phyloP scores from a whole-genome alignment of 306 rosid genomes.

The Gillenia trifoliata region DNA sequence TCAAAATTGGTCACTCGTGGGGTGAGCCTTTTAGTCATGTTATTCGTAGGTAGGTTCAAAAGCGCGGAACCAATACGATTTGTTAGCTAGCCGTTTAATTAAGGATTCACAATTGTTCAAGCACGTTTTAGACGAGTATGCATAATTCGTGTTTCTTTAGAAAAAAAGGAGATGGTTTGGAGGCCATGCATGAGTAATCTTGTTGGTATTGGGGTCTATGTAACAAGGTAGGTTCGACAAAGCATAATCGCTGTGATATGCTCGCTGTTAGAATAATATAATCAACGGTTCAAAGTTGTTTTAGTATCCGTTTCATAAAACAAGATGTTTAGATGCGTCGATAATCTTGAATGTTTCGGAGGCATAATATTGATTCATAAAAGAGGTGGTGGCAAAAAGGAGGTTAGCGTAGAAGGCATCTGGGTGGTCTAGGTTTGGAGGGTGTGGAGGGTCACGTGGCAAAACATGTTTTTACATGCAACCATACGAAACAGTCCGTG shows the following conservation, averaged over 20 bases:
- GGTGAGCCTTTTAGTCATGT: not conserved
- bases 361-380: not conserved
- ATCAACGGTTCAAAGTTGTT: not conserved
- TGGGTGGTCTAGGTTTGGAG: not conserved
- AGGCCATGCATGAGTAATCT: not conserved
- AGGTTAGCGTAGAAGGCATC: not conserved
- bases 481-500: not conserved
- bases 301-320: not conserved
- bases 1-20: not conserved
- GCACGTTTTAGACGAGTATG: not conserved
- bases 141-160: not conserved
- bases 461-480: not conserved
- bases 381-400: not conserved
- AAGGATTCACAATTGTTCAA: not conserved
- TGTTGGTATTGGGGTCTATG: not conserved
- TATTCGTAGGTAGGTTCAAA: not conserved
- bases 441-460: conserved; percentile 5
- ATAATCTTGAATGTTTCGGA: not conserved
- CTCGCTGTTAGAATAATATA: not conserved
- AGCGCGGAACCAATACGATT: not conserved
- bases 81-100: not conserved
- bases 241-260: too few species aligned
- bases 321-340: not conserved
- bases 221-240: too few species aligned
- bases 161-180: not conserved